These are phyloP conservation scores for Colletotrichum caudatum DNA, from an alignment of 2,329 filamentous ascomycete species.

Conservation along the genomic window DNA sequence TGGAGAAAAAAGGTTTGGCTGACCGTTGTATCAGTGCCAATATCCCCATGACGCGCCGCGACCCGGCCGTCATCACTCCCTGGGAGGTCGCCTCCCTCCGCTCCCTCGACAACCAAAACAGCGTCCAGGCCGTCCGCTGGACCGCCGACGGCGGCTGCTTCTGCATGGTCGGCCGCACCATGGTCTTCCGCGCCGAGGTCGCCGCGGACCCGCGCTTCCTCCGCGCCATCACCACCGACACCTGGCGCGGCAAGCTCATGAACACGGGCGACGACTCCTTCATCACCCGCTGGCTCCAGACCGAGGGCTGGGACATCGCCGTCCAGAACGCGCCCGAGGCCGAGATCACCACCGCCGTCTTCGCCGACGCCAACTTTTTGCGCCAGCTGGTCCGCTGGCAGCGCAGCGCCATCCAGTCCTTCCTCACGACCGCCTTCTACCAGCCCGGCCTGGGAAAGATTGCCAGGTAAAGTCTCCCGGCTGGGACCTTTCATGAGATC, in stretches of 20 bases:
- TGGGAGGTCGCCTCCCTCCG: constrained; percentile 48
- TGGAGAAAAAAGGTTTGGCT: neutral
- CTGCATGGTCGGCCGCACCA: constrained; percentile 47
- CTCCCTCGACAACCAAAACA: constrained; percentile 43
- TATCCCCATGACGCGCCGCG: constrained; percentile 42
- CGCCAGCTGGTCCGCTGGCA: constrained; percentile 47
- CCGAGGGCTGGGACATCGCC: constrained; percentile 46
- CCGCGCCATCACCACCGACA: constrained; percentile 43
- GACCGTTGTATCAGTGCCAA: constrained; percentile 40
- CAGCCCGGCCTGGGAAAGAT: constrained; percentile 30
- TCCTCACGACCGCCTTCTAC: constrained; percentile 4
- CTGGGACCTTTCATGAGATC: rapidly evolving
- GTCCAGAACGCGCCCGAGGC: constrained; percentile 46
- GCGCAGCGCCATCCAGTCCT: constrained; percentile 41
- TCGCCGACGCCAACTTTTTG: constrained; percentile 40
- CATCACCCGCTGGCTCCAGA: constrained; percentile 47
- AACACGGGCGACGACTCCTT: constrained; percentile 47
- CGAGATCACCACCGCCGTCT: constrained; percentile 43
- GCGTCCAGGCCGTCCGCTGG: constrained; percentile 43
- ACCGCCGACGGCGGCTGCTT: constrained; percentile 45
- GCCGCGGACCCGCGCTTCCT: constrained; percentile 45
- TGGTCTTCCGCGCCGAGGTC: constrained; percentile 46
- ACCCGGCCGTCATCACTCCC: constrained; percentile 43
- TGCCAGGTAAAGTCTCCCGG: neutral
- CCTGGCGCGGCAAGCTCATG: constrained; percentile 43